These are phyloP conservation scores for Nicotiana obtusifolia DNA, from an alignment of 257 asterid species.

Conservation along the genomic window DNA sequence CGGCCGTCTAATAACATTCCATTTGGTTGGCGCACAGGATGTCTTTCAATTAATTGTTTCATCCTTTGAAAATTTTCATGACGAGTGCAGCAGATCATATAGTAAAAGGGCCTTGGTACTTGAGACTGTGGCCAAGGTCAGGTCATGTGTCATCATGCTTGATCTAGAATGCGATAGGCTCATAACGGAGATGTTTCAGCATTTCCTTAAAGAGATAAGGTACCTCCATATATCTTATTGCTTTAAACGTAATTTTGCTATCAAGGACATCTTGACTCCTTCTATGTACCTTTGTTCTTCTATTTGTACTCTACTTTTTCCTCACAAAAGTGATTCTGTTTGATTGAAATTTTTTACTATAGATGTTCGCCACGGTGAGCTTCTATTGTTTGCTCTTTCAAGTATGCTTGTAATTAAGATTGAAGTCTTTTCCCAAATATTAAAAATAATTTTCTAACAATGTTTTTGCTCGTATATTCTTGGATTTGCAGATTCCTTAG, in stretches of 20 bases:
- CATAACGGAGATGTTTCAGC: slow-evolving; percentile 80
- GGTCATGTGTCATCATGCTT: slow-evolving; percentile 94
- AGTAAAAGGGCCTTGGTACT: slow-evolving; percentile 66
- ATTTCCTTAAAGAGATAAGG: slow-evolving; percentile 76
- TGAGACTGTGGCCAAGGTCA: slow-evolving; percentile 93
- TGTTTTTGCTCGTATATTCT: no score
- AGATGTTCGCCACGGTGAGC: no score
- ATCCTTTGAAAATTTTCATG: slow-evolving; percentile 67
- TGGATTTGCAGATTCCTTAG: no score
- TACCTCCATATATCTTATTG: slow-evolving; percentile 16
- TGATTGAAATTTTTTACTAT: no score
- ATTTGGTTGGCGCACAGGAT: slow-evolving; percentile 44
- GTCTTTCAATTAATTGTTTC: slow-evolving; percentile 85
- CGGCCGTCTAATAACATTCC: slow-evolving; percentile 13
- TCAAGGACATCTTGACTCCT: no score
- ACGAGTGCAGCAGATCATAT: slow-evolving; percentile 67
- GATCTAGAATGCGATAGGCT: slow-evolving; percentile 91
- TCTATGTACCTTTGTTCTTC: not conserved
- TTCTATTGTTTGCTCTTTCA: not conserved
- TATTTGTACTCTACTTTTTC: not conserved
- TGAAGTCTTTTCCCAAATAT: no score
- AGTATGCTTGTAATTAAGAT: no score
- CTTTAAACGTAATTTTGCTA: not conserved
- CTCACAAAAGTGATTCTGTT: no score
- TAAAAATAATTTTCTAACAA: no score